Base-by-base conservation (phyloP, 495 filamentous ascomycete species). In the Tricharina praecox region DNA sequence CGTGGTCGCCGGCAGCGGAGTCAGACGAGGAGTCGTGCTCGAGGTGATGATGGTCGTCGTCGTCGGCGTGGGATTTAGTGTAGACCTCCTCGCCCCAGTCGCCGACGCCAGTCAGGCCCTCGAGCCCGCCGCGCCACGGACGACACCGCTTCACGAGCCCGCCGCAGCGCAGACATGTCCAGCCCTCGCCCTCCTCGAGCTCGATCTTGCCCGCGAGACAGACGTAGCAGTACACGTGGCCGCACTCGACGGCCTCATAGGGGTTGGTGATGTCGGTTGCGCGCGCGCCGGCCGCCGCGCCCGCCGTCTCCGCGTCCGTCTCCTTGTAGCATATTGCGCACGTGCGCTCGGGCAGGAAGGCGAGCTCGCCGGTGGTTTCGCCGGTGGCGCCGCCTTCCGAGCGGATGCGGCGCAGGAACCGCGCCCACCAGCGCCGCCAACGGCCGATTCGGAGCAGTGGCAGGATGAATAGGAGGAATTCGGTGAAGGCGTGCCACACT, bases 401-500 rank as follows among this genome's bases (percentile, higher is more conserved):
- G 40, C 68, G 71, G 54, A 90, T 56, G 5, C 78, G 87, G 42
- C 79, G 75, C 82, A 85, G 92, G 15, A 77, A 77, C 39, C 88
- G 72, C 21, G 78, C 70, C 20, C 94, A 70, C 85, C 87, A 95
- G 43, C 87, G 73, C 43, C 82, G 73, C 90, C 90, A 99, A 48
- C 86, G 72, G 54, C 79, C 79, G 49, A 99, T 88, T 35, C 88
- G 88, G 34, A 99, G 84, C 21, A 99, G 68, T 1, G 90, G 90
- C 3, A 99, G 71, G 9, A 99, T 73, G 62, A 99, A 99, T 4
- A 99, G 75, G 3, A 99, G 71, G 58, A 97, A 97, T 62, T 97
- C 90, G 20, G 90, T 97, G 56, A 97, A 95, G 15, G 90, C 90
- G 61, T 97, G 90, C 90, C 90, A 97, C 34, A 97, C 90, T 4